These are phyloP conservation scores for Tausonia pullulans DNA, from an alignment of 1,284 basidiomycete genomes.

Conservation along the genomic window DNA sequence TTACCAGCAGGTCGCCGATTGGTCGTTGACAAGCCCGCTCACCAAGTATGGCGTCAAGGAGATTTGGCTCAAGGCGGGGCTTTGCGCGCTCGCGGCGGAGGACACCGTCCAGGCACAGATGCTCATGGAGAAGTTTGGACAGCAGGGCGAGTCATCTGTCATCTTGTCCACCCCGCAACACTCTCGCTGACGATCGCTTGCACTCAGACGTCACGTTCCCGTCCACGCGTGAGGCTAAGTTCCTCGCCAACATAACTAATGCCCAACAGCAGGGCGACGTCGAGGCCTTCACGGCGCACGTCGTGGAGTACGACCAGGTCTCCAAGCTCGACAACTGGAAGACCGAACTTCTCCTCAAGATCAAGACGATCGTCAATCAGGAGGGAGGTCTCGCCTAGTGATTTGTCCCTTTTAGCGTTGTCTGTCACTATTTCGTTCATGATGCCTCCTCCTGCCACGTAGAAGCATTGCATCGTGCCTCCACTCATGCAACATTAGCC, in stretches of 20 bases:
- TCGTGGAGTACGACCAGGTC: conserved; percentile 76
- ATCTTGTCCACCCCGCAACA: background rate
- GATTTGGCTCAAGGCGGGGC: conserved; percentile 78
- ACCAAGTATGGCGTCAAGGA: conserved; percentile 99
- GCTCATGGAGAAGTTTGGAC: conserved; percentile 60
- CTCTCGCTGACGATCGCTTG: background rate
- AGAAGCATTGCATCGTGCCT: too few relatives aligned
- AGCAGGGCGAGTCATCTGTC: conserved; percentile 31
- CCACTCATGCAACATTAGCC: too few relatives aligned
- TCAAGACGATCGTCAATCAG: conserved; percentile 68
- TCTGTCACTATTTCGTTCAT: background rate
- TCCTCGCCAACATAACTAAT: conserved; percentile 61
- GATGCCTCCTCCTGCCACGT: background rate
- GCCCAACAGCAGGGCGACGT: conserved; percentile 67
- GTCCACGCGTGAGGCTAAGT: conserved; percentile 81
- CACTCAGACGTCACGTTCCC: conserved; percentile 59
- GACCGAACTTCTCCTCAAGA: conserved; percentile 72
- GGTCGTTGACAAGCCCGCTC: conserved; percentile 67
- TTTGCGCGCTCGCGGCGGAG: conserved; percentile 53
- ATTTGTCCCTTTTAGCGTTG: background rate
- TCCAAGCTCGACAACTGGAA: conserved; percentile 92
- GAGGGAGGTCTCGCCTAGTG: conserved; percentile 39
- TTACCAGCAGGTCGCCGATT: conserved; percentile 82
- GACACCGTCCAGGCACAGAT: conserved; percentile 74
- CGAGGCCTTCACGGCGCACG: conserved; percentile 64